Conservation (phyloP, 202 grass and related monocot genomes). For the Cymbopogon flexuosus region DNA sequence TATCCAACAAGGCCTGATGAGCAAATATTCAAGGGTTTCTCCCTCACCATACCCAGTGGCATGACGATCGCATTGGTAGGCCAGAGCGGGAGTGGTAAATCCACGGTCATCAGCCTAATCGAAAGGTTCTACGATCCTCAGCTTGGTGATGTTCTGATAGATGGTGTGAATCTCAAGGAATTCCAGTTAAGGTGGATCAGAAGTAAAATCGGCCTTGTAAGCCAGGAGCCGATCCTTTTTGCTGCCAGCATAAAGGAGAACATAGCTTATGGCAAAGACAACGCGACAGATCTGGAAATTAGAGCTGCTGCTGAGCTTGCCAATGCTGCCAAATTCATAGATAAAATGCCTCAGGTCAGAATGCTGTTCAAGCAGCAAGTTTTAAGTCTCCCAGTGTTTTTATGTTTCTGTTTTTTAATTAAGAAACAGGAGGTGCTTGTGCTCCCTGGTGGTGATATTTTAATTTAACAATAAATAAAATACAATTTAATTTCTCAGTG, state of each 20-base stretch:
- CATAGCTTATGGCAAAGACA: slow-evolving; percentile 79
- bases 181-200: slow-evolving; percentile 81
- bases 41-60: slow-evolving; percentile 54
- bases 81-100: slow-evolving; percentile 86
- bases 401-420: background rate
- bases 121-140: slow-evolving; percentile 81
- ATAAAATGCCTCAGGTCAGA: slow-evolving; percentile 90
- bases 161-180: slow-evolving; percentile 64
- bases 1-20: slow-evolving; percentile 74
- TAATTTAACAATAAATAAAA: background rate
- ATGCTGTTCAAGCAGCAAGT: background rate
- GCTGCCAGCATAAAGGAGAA: slow-evolving; percentile 73
- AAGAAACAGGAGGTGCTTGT: background rate
- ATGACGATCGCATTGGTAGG: slow-evolving; percentile 70
- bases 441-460: background rate
- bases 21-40: slow-evolving; percentile 74
- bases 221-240: slow-evolving; percentile 85
- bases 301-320: slow-evolving; percentile 84
- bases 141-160: slow-evolving; percentile 64
- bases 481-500: background rate
- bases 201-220: slow-evolving; percentile 88
- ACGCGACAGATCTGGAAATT: slow-evolving; percentile 61
- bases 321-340: slow-evolving; percentile 85
- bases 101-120: slow-evolving; percentile 70
- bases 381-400: too few relatives aligned